Conservation (phyloP, 2,329 filamentous ascomycete species). For the Cyanodermella asteris region DNA sequence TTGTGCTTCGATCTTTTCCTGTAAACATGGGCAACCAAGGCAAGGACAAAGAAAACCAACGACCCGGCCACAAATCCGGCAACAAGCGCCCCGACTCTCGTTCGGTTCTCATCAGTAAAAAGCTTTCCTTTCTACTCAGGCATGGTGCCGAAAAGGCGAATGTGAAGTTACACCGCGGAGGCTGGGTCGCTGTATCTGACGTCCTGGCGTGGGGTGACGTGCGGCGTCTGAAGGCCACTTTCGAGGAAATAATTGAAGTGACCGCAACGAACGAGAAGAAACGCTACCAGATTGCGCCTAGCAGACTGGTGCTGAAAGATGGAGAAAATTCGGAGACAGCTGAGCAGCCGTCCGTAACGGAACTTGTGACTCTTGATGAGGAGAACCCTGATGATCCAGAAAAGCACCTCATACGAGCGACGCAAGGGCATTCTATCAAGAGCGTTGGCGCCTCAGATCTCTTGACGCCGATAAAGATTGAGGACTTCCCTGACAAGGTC, state of each 20-base stretch:
- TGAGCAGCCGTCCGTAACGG: not conserved
- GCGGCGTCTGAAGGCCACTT: not conserved
- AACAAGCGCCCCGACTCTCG: no score
- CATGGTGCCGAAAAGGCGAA: conserved; percentile 40
- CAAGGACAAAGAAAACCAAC: no score
- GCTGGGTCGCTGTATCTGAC: conserved; percentile 38
- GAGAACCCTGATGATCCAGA: conserved; percentile 71
- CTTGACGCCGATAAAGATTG: conserved; percentile 14
- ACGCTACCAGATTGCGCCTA: conserved; percentile 45
- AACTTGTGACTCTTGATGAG: conserved; percentile 16
- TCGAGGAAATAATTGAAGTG: not conserved
- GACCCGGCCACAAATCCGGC: no score
- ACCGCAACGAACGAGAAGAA: conserved; percentile 56
- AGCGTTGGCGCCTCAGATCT: conserved; percentile 9
- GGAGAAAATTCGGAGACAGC: not conserved
- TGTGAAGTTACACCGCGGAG: conserved; percentile 33
- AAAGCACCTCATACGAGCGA: conserved; percentile 75
- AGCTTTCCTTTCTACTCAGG: conserved; percentile 33
- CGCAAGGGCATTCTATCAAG: conserved; percentile 74
- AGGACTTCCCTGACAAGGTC: conserved; percentile 29
- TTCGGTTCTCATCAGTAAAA: conserved; percentile 11
- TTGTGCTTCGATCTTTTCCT: no score
- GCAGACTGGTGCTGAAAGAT: conserved; percentile 1
- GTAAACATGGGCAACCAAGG: no score
- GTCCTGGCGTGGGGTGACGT: conserved; percentile 20